A percentile compares a stretch with the other conserved stretches of the same genome.
Evolutionary conservation across 208 protist genomes (phyloP).

Genomic region (Phytomonas francai): DNA sequence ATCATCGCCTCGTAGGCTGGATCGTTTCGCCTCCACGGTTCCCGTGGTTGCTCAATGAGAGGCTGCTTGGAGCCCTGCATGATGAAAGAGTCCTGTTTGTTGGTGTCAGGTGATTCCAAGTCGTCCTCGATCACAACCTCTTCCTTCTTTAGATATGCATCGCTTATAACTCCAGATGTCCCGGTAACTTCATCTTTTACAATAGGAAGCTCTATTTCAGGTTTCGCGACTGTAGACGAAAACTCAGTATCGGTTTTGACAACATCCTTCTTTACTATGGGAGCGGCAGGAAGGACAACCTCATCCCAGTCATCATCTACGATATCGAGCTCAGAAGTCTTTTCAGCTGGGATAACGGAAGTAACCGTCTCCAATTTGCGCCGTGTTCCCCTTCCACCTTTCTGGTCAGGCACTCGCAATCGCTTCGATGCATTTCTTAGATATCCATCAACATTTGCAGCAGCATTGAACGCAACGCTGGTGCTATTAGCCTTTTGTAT

Average conservation of each 20-base stretch:
- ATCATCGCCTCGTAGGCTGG: constrained; percentile 60
- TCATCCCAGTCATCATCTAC: constrained; percentile 80
- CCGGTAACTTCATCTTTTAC: not conserved
- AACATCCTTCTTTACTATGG: not conserved
- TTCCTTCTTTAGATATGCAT: constrained; percentile 1
- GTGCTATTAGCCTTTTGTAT: not conserved
- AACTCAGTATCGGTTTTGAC: constrained; percentile 3
- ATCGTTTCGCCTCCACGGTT: constrained; percentile 38
- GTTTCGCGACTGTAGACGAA: not conserved
- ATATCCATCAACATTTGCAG: constrained; percentile 77
- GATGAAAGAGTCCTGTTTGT: constrained; percentile 4
- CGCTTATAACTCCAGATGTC: not conserved
- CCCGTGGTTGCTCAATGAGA: constrained; percentile 33
- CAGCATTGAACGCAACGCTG: constrained; percentile 49
- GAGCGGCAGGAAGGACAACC: constrained; percentile 38
- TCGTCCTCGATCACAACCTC: constrained; percentile 4
- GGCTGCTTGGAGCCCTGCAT: constrained; percentile 45
- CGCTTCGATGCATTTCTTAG: constrained; percentile 70
- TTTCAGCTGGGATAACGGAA: constrained; percentile 16
- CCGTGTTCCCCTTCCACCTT: constrained; percentile 75
- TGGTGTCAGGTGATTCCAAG: not conserved
- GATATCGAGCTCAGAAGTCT: constrained; percentile 10
- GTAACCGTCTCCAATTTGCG: constrained; percentile 80
- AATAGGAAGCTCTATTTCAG: not conserved
- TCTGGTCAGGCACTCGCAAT: constrained; percentile 54